phyloP scores from a whole-genome alignment of 805 yeast genomes.

The Komagataella phaffii region DNA sequence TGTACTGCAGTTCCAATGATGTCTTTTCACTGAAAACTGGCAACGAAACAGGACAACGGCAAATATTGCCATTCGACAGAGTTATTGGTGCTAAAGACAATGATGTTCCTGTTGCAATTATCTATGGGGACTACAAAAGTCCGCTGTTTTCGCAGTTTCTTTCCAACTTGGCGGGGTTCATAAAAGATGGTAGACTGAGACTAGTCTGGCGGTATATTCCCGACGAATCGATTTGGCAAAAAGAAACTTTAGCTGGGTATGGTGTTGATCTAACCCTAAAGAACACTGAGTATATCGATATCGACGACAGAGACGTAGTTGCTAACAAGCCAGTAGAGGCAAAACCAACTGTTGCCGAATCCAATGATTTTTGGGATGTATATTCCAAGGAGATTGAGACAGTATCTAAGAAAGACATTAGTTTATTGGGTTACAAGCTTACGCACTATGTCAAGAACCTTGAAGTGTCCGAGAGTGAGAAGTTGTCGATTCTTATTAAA shows the following conservation, averaged over 20 bases:
- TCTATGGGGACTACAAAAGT: constrained; percentile 56
- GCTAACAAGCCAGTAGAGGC: background rate
- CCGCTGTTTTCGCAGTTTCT: constrained; percentile 42
- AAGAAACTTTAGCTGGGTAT: constrained; percentile 37
- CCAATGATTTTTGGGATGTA: constrained; percentile 7
- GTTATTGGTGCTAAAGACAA: constrained; percentile 33
- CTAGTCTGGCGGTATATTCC: constrained; percentile 70
- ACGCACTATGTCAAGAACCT: constrained; percentile 22
- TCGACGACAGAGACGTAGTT: constrained; percentile 39
- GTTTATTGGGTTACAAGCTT: constrained; percentile 25
- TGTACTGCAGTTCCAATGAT: constrained; percentile 57
- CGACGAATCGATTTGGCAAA: constrained; percentile 4
- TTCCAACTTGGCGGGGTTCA: constrained; percentile 41
- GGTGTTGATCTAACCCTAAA: constrained; percentile 55
- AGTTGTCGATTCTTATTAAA: constrained; percentile 23
- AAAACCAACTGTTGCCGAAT: background rate
- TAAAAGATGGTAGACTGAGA: constrained; percentile 50
- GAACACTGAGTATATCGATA: constrained; percentile 50
- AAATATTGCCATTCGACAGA: constrained; percentile 42
- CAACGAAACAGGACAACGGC: constrained; percentile 12
- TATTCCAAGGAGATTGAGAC: constrained; percentile 18
- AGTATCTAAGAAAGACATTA: constrained; percentile 18
- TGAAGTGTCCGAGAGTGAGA: constrained; percentile 10
- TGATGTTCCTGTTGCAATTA: constrained; percentile 39
- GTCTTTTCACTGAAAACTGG: constrained; percentile 66